A percentile compares a stretch with the other conserved stretches of the same genome.
These are phyloP conservation scores for Trichosanthes truncata DNA, from an alignment of 306 rosid species.

Conservation along the genomic window DNA sequence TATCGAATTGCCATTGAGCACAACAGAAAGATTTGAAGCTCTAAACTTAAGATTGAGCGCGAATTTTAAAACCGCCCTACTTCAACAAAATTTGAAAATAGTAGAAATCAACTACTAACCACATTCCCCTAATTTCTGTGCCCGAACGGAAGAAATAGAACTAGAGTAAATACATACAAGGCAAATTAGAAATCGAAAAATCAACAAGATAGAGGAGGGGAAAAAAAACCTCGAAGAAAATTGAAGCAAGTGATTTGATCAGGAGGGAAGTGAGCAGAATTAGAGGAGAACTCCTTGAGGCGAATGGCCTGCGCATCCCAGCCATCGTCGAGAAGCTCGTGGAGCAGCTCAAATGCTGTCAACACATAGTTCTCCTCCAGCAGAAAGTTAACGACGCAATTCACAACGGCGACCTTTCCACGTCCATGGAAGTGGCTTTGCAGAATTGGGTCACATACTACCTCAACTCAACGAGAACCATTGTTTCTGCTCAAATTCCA, in stretches of 20 bases:
- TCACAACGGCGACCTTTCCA: constrained; percentile 92
- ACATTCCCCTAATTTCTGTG: neutral
- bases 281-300: constrained; percentile 69
- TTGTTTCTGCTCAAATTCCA: constrained; percentile 14
- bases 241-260: constrained; percentile 83
- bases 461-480: neutral
- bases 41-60: neutral
- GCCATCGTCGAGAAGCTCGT: constrained; percentile 96
- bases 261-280: constrained; percentile 68
- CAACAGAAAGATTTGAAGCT: neutral
- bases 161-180: neutral
- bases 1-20: neutral
- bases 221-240: constrained; percentile 52
- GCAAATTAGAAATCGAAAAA: neutral
- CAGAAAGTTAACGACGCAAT: constrained; percentile 93
- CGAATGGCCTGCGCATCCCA: constrained; percentile 85
- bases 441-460: constrained; percentile 2
- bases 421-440: constrained; percentile 40
- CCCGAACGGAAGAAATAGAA: neutral
- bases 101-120: neutral
- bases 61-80: too few relatives aligned
- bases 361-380: constrained; percentile 83
- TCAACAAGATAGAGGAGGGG: neutral
- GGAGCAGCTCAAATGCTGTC: constrained; percentile 96
- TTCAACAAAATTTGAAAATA: neutral